Evolutionary conservation across 2,329 filamentous ascomycete species (phyloP), one percentile per base, ranked within the genome.

Genomic region (Pseudogymnoascus sp.): DNA sequence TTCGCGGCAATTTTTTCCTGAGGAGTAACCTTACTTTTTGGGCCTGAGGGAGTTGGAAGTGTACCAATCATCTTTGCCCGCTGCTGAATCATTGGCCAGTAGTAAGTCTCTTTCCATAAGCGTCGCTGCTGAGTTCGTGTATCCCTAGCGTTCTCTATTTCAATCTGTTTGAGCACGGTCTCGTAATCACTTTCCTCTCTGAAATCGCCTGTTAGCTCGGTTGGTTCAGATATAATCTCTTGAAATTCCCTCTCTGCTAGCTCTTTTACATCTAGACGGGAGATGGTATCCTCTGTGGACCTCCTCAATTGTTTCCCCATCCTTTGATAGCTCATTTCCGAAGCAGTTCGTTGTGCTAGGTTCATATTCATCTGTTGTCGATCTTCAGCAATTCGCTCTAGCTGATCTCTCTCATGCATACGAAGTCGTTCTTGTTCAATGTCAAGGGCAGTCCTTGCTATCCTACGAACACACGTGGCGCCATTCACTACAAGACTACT

Each of bases 21-120:
- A 8, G 62, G 65, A 62, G 67, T 67, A 19, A 68, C 67, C 0
- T 61, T 10, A 37, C 60, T 61, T 60, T 67, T 67, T 7, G 6
- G 64, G 10, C 65, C 62, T 19, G 63, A 41, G 3, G 60, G 21
- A 19, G 16, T 60, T 63, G 66, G 65, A 61, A 69, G 64, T 60
- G 39, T 63, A 19, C 67, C 60, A 62, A 68, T 67, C 61, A 68
- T 68, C 60, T 67, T 68, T 1, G 64, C 62, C 11, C 64, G 36
- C 62, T 68, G 41, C 57, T 69, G 37, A 36, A 69, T 68, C 62
- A 69, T 69, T 60, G 54, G 65, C 67, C 54, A 69, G 48, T 34
- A 69, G 48, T 66, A 69, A n/a, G 66, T 68, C 57, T 69, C 65
- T 64, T 68, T 67, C 64, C 31, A 67, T 31, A 68, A 65, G 21